Evolutionary conservation across 345 rosid genomes (phyloP), one percentile per base, ranked within the genome.

Genomic region (Crucihimalaya himalaica): DNA sequence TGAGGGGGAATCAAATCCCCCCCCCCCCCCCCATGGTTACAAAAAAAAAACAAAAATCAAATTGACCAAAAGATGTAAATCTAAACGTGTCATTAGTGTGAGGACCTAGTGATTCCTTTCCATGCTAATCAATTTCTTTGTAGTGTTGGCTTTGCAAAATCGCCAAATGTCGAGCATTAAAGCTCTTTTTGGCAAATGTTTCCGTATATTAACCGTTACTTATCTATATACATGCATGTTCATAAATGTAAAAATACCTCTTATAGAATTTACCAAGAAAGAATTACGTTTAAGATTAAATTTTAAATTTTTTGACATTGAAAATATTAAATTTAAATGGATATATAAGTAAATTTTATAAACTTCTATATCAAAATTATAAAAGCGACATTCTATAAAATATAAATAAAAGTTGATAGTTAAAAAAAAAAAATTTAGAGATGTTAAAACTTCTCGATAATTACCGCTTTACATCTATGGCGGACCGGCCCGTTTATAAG

Each of bases 141-240:
- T 50, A n/a, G 52, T 27, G 31, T 50, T 71, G 32, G 43, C 75
- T 46, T 59, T 50, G 68, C 42, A 61, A 40, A 42, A 21, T 53
- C 43, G 70, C 63, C 70, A 63, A 28, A 42, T 72, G 70, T 63
- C 62, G 55, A 62, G 56, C 23, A 21, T 42, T 55, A 25, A 25
- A 23, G 42, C 66, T 58, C 48, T 57, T 46, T 58, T 34, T 59
- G 37, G 57, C 31, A 70, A 70, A 46, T 34, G 50, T 18, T 42
- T 68, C 52, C 42, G 42, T 54, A 16, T 29, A 29, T n/a, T n/a
- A n/a, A 59, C 40, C 15, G 6, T 56, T 31, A 0, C 6, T 15
- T 18, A 23, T 8, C 7, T 31, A 14, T 52, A 14, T 53, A 53
- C 59, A 53, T 56, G 61, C 40, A 31, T 56, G 61, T 16, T 15